Base-by-base conservation (phyloP, 2,329 filamentous ascomycete genomes). In the Diaporthe sp. region DNA sequence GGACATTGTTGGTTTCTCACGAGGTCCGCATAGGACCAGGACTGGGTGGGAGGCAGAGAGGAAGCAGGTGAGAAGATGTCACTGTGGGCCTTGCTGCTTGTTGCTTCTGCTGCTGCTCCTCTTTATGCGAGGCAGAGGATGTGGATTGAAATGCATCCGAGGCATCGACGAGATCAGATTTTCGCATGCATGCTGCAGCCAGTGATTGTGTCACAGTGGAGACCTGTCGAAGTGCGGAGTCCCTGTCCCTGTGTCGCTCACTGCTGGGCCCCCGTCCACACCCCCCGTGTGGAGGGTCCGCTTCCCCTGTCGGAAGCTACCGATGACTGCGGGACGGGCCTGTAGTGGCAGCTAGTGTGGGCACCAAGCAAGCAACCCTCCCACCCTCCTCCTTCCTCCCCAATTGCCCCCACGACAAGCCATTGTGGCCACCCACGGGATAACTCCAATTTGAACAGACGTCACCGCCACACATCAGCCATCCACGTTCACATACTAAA, bases 131-230 rank as follows among this genome's bases (percentile, higher is more conserved):
- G 34, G 28, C 65, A 42, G 37, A 25, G 25, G 46, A 39, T 39
- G 12, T 39, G 37, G 37, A 39, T 39, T 39, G 37, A 53, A 53
- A 25, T 70, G 46, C 46, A 53, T 68, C 34, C 46, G 62, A 68
- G 46, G 49, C 65, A 25, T 68, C 46, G 65, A 53, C 57, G 57
- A 60, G 46, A 25, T 68, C 34, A 55, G 65, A 70, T 70, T 70
- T 70, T 70, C 65, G 65, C 65, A 31, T 70, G 65, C 65, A 39
- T 42, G 65, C 65, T 55, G 65, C 49, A 70, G 65, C 34, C 65
- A 70, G 46, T 53, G 61, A 49, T n/a, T 34, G 62, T 68, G 62
- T 68, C 62, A 68, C 62, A 39, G 65, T 70, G 65, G 65, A 55
- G 65, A 70, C 46, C 31, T 51, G 28, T 67, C 28, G 28, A 67